Evolutionary conservation across 78 protist genomes (phyloP).

Genomic region (Guillardia theta): DNA sequence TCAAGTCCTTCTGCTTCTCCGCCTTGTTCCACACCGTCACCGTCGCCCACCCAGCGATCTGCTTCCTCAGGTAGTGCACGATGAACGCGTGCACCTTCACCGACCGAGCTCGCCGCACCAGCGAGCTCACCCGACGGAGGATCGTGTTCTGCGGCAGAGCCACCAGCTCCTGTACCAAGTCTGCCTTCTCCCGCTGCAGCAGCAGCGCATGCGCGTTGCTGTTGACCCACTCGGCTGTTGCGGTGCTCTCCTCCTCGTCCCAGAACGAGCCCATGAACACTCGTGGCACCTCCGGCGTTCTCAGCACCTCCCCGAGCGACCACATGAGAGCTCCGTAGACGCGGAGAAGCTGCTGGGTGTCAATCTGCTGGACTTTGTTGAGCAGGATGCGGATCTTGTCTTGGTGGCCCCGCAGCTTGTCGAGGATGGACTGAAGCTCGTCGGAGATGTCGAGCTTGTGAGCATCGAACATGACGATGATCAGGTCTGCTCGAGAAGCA

Average conservation of each 20-base stretch:
- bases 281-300: conserved; percentile 66
- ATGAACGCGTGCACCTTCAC: background rate
- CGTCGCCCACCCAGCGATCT: conserved; percentile 15
- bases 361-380: conserved; percentile 63
- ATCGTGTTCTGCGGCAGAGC: background rate
- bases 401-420: conserved; percentile 51
- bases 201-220: background rate
- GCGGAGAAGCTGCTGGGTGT: conserved; percentile 82
- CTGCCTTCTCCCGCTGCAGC: background rate
- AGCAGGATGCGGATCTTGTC: conserved; percentile 85
- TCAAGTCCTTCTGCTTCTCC: background rate
- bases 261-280: conserved; percentile 91
- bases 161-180: background rate
- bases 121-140: background rate
- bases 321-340: conserved; percentile 93
- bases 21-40: conserved; percentile 4
- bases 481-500: conserved; percentile 78
- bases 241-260: conserved; percentile 50
- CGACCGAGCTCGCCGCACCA: background rate
- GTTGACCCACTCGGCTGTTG: background rate
- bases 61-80: background rate
- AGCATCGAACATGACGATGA: conserved; percentile 87
- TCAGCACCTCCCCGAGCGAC: conserved; percentile 68
- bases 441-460: conserved; percentile 82
- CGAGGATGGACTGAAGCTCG: background rate